phyloP scores from a whole-genome alignment of 2,329 filamentous ascomycete genomes.

The Rachicladosporium sp. region DNA sequence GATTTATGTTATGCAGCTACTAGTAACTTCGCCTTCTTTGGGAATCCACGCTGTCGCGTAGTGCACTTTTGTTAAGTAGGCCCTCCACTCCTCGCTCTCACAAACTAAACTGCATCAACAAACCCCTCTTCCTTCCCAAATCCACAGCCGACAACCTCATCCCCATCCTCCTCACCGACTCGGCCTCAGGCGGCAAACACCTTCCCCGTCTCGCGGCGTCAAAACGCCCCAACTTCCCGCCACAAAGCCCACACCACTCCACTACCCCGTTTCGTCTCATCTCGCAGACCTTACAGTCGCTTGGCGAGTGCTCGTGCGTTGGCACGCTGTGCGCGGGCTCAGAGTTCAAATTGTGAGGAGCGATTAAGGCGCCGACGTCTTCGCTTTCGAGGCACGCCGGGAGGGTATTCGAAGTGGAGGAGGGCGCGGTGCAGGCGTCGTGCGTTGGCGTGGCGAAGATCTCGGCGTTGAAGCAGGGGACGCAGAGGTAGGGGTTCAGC shows the following conservation, averaged over 20 bases:
- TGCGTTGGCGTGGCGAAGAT: slow-evolving; percentile 5
- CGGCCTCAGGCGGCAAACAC: slow-evolving; percentile 3
- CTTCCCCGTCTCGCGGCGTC: slow-evolving; percentile 3
- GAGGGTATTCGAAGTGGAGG: slow-evolving; percentile 1
- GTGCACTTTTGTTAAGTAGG: too few relatives aligned
- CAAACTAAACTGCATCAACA: too few relatives aligned
- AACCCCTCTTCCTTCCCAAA: too few relatives aligned
- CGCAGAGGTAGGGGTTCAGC: slow-evolving; percentile 6
- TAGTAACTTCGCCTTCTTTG: too few relatives aligned
- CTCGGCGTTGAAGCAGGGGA: slow-evolving; percentile 5
- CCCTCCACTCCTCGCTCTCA: too few relatives aligned
- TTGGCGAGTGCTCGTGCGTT: not conserved
- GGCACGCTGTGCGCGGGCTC: not conserved
- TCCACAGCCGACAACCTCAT: too few relatives aligned
- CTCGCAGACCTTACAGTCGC: not conserved
- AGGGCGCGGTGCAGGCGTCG: slow-evolving; percentile 4
- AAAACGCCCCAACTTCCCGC: slow-evolving; percentile 1
- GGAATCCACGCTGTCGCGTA: too few relatives aligned
- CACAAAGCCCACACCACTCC: slow-evolving; percentile 5
- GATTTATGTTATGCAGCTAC: too few relatives aligned
- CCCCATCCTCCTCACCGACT: not conserved
- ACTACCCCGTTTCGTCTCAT: not conserved
- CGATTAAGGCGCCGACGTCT: slow-evolving; percentile 3
- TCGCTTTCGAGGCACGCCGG: slow-evolving; percentile 3
- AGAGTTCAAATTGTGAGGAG: not conserved